A percentile compares a stretch with the other conserved stretches of the same genome.
These are phyloP conservation scores for Baorangia bicolor DNA, from an alignment of 768 basidiomycete genomes.

Conservation along the genomic window DNA sequence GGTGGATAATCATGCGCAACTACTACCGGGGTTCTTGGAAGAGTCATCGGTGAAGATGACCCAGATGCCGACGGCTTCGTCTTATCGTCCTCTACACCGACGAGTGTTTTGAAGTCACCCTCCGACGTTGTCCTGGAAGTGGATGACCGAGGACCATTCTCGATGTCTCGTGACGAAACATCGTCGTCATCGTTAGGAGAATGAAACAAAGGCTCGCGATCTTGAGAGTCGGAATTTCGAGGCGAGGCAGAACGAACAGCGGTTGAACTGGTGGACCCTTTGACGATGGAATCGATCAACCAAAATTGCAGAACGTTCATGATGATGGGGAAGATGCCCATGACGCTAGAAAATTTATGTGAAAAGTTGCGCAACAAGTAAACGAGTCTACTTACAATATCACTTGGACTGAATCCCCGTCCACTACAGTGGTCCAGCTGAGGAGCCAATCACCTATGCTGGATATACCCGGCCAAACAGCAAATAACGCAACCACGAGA, in stretches of 20 bases:
- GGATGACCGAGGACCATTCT: conserved; percentile 40
- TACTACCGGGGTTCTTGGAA: background rate
- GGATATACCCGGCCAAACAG: conserved; percentile 68
- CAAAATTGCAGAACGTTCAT: conserved; percentile 95
- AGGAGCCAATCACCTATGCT: conserved; percentile 84
- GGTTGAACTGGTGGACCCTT: conserved; percentile 51
- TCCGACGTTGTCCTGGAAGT: conserved; percentile 36
- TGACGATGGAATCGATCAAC: conserved; percentile 92
- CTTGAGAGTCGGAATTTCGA: conserved; percentile 39
- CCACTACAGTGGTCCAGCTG: conserved; percentile 66
- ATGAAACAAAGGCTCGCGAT: conserved; percentile 64
- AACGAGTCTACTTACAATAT: conserved; percentile 61
- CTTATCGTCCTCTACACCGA: conserved; percentile 14
- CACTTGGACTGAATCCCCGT: conserved; percentile 67
- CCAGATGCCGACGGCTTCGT: conserved; percentile 11
- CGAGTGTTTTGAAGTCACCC: conserved; percentile 23
- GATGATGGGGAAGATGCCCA: conserved; percentile 87
- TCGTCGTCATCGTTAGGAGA: conserved; percentile 55
- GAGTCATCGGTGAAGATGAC: conserved; percentile 17
- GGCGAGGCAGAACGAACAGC: conserved; percentile 42
- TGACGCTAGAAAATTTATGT: conserved; percentile 50
- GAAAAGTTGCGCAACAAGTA: background rate
- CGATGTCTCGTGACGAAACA: conserved; percentile 40
- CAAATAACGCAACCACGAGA: conserved; percentile 76
- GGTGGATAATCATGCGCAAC: conserved; percentile 54